Conservation (phyloP, 164 flowering plant species). For the Akebia trifoliata region DNA sequence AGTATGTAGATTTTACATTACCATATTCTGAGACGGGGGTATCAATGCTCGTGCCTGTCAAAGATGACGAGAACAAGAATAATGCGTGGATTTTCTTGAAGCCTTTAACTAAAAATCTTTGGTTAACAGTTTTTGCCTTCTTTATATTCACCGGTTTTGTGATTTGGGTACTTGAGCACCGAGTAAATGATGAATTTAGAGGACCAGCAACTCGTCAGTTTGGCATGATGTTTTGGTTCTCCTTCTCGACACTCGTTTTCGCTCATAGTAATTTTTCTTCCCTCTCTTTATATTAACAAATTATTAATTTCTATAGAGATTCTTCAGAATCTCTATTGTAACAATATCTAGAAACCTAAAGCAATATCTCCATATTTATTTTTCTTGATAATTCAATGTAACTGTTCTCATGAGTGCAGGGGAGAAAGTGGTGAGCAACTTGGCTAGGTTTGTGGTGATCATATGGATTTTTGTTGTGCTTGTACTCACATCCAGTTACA, state of each 20-base stretch:
- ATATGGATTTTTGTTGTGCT: too few species aligned
- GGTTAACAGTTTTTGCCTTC: conserved; percentile 8
- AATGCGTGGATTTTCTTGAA: conserved; percentile 12
- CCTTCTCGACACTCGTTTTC: conserved; percentile 22
- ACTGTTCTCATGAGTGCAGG: too few species aligned
- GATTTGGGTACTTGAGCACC: conserved; percentile 10
- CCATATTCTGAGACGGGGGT: conserved; percentile 3
- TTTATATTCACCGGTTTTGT: conserved; percentile 7
- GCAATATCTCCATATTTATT: too few species aligned
- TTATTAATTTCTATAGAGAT: too few species aligned
- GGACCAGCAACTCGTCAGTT: background rate
- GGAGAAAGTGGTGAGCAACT: too few species aligned
- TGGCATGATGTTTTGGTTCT: conserved; percentile 18
- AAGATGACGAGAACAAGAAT: too few species aligned
- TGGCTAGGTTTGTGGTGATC: too few species aligned
- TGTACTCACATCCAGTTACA: too few species aligned
- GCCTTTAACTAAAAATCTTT: conserved; percentile 16
- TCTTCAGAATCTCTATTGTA: too few species aligned
- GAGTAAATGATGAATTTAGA: background rate
- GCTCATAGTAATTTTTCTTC: background rate
- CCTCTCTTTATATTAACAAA: too few species aligned
- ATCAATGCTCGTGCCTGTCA: background rate
- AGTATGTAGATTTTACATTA: conserved; percentile 3
- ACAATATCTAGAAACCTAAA: too few species aligned
- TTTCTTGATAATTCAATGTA: too few species aligned